Evolutionary conservation across 306 rosid genomes (phyloP), one percentile per base, ranked within the genome.

Genomic region (Prinsepia uniflora): DNA sequence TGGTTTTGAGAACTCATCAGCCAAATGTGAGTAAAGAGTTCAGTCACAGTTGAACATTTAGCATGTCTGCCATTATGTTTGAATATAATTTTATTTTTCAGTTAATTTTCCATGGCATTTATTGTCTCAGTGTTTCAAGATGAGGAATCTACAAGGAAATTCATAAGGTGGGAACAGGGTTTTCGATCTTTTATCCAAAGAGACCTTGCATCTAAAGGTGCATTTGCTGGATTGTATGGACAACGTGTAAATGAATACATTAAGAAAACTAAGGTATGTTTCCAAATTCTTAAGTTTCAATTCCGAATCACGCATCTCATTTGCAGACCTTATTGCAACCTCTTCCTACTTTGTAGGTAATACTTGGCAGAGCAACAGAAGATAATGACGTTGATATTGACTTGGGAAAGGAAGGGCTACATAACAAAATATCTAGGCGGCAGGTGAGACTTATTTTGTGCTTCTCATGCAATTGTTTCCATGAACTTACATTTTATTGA

Each of bases 161-260:
- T 92, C 79, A 80, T 92, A 77, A 87, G 97, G 76, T 76, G 89
- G 82, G 97, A 92, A 82, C 97, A 92, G 67, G 76, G 85, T 81
- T 82, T 87, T 40, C 81, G 60, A 66, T 81, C 97, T 65, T 71
- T 54, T 20, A 80, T 65, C 79, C 82, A 74, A 64, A 86, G 97
- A 80, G 76, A 75, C 67, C 86, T 87, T 72, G 83, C 87, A 53
- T 84, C 90, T 57, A 87, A 24, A 52, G 91, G 89, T 70, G 96
- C 96, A 71, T 71, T 92, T 72, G 97, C 94, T 5, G 64, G 84
- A 65, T 65, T 92, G 60, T 86, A 86, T 75, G 97, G 96, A 44
- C 91, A 74, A 67, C 82, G 76, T 73, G 74, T 84, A 74, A 86
- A 81, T 79, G 70, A 83, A 15, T 92, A 89, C 59, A 92, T 92